Percentiles rank a stretch among this genome's conserved stretches.
These are phyloP conservation scores for Blastocystis sp. DNA, from an alignment of 352 stramenopile species.

Conservation along the genomic window DNA sequence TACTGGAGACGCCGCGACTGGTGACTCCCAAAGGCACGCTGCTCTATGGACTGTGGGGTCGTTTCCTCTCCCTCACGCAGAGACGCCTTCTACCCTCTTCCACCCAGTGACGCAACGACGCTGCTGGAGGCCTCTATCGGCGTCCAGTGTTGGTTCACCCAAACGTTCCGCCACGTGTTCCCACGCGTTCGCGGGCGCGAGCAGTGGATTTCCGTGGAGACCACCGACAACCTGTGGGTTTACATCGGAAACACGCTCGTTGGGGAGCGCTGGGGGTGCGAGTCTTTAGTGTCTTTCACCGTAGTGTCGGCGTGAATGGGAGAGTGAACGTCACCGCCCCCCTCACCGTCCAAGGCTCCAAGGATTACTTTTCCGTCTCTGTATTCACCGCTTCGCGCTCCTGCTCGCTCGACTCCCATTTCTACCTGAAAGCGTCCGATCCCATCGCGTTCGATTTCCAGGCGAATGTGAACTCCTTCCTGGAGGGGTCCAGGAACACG, in stretches of 20 bases:
- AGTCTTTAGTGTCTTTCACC: neutral
- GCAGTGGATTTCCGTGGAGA: neutral
- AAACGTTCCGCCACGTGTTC: neutral
- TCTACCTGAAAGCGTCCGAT: neutral
- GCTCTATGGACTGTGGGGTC: neutral
- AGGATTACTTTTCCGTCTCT: slow-evolving; percentile 1
- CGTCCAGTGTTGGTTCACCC: slow-evolving; percentile 34
- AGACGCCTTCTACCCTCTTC: slow-evolving; percentile 5
- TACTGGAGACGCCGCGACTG: neutral
- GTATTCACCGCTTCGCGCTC: slow-evolving; percentile 23
- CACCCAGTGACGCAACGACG: neutral
- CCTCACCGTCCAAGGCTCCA: neutral
- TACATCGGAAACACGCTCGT: neutral
- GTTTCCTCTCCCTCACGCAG: neutral
- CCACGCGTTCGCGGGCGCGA: neutral
- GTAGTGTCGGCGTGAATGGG: neutral
- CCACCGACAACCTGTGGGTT: slow-evolving; percentile 2
- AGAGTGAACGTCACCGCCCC: neutral
- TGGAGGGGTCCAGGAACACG: neutral
- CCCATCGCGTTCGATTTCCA: neutral
- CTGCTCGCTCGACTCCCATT: neutral
- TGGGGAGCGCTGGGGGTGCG: neutral
- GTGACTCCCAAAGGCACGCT: neutral
- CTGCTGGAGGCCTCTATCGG: neutral
- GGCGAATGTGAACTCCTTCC: neutral